Base-by-base conservation (phyloP, 23 red algal species). In the Cyanidioschyzon merolae region DNA sequence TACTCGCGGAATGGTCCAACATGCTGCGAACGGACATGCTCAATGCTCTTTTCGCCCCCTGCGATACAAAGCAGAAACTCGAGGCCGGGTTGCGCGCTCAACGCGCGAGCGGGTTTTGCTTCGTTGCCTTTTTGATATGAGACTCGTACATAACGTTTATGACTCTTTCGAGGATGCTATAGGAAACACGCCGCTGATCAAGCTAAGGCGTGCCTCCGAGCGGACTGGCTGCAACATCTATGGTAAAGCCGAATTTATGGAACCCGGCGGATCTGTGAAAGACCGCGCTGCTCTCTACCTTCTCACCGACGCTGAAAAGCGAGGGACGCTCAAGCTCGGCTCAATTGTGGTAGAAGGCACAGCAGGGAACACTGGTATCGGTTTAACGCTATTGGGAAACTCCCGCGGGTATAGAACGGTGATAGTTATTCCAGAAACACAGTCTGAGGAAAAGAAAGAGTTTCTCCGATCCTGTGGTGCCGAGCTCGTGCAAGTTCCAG, bases 321-420 rank as follows among this genome's bases (percentile, higher is more conserved):
- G 27, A 21, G 85, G 89, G 0, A 59, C 87, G 29, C 71, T 93
- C 50, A 93, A 78, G 29, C 84, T 77, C 0, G 89, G 89, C 34
- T 38, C 77, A 41, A 76, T 81, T 27, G 87, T 93, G 37, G 89
- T 92, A 0, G 89, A 93, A 77, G 34, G 83, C 79, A 93, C 89
- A 15, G 83, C 89, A 0, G 89, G 89, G 0, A 93, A 93, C 84
- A 93, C 89, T 32, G 89, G 89, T 59, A 93, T 93, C 57, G 85
- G 83, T 25, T 79, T 93, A 0, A 84, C 89, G 24, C 50, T 87
- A 17, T 63, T 93, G 29, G 89, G 83, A 0, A 18, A 57, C 26
- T 75, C 83, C 18, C 77, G 79, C 15, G 89, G 89, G 51, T 93
- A 93, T 74, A 35, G 74, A 2, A 87, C 78, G 45, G 57, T 93